Evolutionary conservation across 1,284 basidiomycete genomes (phyloP).

Genomic region (Cutaneotrichosporon arboriforme): DNA sequence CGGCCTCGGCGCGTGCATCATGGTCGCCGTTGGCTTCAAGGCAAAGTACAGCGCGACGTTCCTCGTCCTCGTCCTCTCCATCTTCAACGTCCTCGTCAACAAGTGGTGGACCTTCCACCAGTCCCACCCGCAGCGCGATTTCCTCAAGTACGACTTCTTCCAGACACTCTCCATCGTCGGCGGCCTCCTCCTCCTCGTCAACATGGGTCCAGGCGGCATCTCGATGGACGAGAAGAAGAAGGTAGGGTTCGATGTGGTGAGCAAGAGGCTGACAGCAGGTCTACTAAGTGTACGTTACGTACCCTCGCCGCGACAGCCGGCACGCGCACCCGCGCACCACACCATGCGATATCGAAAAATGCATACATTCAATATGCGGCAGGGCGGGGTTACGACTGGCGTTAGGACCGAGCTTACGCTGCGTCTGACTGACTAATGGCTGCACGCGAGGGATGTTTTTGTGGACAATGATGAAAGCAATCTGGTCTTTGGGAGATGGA

Average conservation of each 20-base stretch:
- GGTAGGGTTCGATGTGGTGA: conserved; percentile 23
- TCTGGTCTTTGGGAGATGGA: background rate
- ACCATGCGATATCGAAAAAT: background rate
- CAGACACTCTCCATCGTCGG: conserved; percentile 95
- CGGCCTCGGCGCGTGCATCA: conserved; percentile 84
- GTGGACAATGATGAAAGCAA: too few species aligned
- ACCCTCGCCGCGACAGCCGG: background rate
- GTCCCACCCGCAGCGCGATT: conserved; percentile 91
- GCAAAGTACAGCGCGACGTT: conserved; percentile 98
- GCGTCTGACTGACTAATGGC: background rate
- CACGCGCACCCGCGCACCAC: background rate
- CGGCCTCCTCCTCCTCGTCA: conserved; percentile 91
- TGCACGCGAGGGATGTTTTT: too few species aligned
- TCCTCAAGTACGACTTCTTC: conserved; percentile 80
- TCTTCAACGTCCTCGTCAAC: conserved; percentile 98
- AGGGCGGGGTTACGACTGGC: too few species aligned
- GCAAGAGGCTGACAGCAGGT: background rate
- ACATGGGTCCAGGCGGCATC: conserved; percentile 95
- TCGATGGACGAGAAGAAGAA: conserved; percentile 99
- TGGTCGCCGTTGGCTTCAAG: conserved; percentile 99
- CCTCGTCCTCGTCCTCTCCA: conserved; percentile 82
- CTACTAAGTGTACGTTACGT: background rate
- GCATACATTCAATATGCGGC: background rate
- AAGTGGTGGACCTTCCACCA: conserved; percentile 98
- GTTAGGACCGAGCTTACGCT: too few species aligned